Percentiles rank a stretch among this genome's conserved stretches.
Conservation (phyloP, 2,329 filamentous ascomycete genomes). For the Paracoccidioides lutzii region DNA sequence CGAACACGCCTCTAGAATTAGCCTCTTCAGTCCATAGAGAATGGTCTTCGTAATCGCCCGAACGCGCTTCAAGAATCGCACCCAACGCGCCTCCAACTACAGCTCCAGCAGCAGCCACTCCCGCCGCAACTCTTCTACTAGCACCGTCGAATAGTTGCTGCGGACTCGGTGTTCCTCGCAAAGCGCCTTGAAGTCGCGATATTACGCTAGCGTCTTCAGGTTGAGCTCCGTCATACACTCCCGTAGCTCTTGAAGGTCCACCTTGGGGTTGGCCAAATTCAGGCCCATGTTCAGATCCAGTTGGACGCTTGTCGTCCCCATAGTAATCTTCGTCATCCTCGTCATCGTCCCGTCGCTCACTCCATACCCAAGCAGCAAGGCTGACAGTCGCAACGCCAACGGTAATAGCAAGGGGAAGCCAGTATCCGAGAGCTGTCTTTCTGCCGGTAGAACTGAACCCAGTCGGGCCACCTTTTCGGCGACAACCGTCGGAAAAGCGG, state of each 20-base stretch:
- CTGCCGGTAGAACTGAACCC: constrained; percentile 31
- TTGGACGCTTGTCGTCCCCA: constrained; percentile 15
- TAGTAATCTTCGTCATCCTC: constrained; percentile 46
- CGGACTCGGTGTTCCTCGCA: constrained; percentile 71
- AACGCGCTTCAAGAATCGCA: constrained; percentile 73
- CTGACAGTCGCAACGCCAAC: constrained; percentile 78
- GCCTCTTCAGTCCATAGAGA: constrained; percentile 88
- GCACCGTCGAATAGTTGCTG: constrained; percentile 80
- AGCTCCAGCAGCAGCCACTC: constrained; percentile 69
- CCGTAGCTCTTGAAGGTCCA: constrained; percentile 24
- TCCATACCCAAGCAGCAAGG: constrained; percentile 86
- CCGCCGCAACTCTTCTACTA: constrained; percentile 65
- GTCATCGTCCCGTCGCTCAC: constrained; percentile 64
- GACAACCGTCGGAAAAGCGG: constrained; percentile 25
- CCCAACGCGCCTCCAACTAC: constrained; percentile 71
- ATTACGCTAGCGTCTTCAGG: constrained; percentile 50
- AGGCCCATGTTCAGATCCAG: constrained; percentile 18
- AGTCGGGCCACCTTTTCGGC: constrained; percentile 25
- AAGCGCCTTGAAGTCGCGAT: constrained; percentile 63
- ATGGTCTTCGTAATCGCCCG: constrained; percentile 68
- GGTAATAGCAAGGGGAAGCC: constrained; percentile 77
- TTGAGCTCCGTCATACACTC: constrained; percentile 22
- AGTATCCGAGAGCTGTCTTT: constrained; percentile 49
- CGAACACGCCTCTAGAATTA: constrained; percentile 44
- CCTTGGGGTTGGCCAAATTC: constrained; percentile 8